phyloP scores from a whole-genome alignment of 805 yeast species.

The Suhomyces kilbournensis region DNA sequence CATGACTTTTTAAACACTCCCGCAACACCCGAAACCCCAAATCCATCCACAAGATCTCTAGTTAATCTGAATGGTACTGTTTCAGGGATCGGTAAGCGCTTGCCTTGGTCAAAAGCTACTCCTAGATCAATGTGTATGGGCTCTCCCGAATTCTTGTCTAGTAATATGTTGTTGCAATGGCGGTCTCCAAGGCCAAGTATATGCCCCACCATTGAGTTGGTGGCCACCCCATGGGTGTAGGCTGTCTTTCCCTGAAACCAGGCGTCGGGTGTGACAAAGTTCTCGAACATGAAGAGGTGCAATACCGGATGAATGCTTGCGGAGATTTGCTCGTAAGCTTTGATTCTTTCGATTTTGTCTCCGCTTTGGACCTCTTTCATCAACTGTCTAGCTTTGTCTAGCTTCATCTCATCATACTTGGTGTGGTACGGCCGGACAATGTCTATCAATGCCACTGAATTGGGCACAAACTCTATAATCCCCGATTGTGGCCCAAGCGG shows the following conservation, averaged over 20 bases:
- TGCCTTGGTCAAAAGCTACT: conserved; percentile 94
- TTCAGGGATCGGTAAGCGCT: conserved; percentile 80
- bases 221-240: conserved; percentile 78
- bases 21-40: conserved; percentile 81
- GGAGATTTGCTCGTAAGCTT: conserved; percentile 47
- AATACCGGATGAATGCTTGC: conserved; percentile 62
- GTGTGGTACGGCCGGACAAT: conserved; percentile 64
- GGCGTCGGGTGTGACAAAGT: conserved; percentile 59
- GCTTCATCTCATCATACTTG: conserved; percentile 42
- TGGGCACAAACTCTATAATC: conserved; percentile 81
- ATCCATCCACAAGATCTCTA: conserved; percentile 85
- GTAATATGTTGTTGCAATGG: conserved; percentile 82
- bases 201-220: conserved; percentile 82
- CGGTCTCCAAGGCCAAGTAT: conserved; percentile 93
- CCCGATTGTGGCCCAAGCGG: conserved; percentile 90
- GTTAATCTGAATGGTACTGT: conserved; percentile 91
- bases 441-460: conserved; percentile 70
- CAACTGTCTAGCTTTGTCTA: conserved; percentile 56
- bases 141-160: conserved; percentile 83
- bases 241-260: conserved; percentile 70
- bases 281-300: conserved; percentile 65
- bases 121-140: conserved; percentile 96
- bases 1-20: conserved; percentile 75
- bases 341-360: conserved; percentile 41
- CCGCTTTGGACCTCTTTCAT: conserved; percentile 60